Conservation (phyloP, 2,329 filamentous ascomycete genomes). For the Venturia nashicola region DNA sequence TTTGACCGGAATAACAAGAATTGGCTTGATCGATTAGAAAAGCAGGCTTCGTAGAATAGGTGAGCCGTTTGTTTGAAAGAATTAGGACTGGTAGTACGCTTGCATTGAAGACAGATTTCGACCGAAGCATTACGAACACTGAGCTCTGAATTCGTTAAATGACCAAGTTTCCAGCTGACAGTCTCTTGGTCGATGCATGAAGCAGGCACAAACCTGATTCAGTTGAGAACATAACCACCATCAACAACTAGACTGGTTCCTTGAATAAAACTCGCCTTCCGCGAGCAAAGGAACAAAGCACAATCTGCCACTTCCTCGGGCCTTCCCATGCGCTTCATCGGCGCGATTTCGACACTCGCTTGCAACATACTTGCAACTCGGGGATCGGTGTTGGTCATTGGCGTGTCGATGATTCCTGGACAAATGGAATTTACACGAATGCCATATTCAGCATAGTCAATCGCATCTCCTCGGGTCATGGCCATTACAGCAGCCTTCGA, state of each 20-base stretch:
- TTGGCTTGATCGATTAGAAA: too few relatives aligned
- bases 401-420: conserved; percentile 23
- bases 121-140: too few relatives aligned
- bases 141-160: too few relatives aligned
- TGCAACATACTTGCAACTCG: conserved; percentile 17
- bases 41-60: too few relatives aligned
- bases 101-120: too few relatives aligned
- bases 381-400: conserved; percentile 19
- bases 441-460: conserved; percentile 10
- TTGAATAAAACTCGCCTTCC: conserved; percentile 7
- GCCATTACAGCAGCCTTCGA: conserved; percentile 48
- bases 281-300: conserved; percentile 26
- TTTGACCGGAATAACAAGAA: too few relatives aligned
- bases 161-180: too few relatives aligned
- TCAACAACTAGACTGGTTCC: conserved; percentile 8
- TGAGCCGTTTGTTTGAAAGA: too few relatives aligned
- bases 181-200: background rate
- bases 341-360: conserved; percentile 20
- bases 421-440: conserved; percentile 22
- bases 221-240: conserved; percentile 10
- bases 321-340: conserved; percentile 23
- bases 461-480: conserved; percentile 37
- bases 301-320: conserved; percentile 27
- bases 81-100: too few relatives aligned
- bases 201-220: background rate